Base-by-base conservation (phyloP, 768 basidiomycete species). In the Artomyces pyxidatus region DNA sequence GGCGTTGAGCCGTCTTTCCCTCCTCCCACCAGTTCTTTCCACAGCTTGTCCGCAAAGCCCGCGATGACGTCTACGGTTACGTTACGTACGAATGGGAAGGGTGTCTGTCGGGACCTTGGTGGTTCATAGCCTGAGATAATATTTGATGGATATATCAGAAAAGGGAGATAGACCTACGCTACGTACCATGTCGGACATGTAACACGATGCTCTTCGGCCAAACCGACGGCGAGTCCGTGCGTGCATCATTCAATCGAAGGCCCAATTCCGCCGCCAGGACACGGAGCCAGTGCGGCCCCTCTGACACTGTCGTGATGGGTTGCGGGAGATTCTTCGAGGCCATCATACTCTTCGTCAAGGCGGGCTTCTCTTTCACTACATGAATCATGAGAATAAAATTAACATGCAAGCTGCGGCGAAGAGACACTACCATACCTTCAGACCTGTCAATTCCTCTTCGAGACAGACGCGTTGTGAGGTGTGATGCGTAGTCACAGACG, bases 201-300 rank as follows among this genome's bases (percentile, higher is more conserved):
- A 99, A 67, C 16, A 86, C 90, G 39, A 99, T 71, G 0, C 88
- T 87, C 66, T 90, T 98, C 0, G 96, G 96, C 96, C 95, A 95
- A 7, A 90, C 59, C 37, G 83, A 83, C 0, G 87, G 81, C 12
- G 77, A 76, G 1, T 69, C 66, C 51, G 85, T 76, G 2, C 96
- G 71, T 1, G 88, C 88, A 49, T 97, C 91, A 28, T 78, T 81
- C 28, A 99, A 71, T 42, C 96, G 75, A 8, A 94, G 71, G 6
- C 88, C 81, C 17, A 99, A 74, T 59, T 99, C 96, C 12, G 92
- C 88, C 28, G 92, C 85, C 23, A 98, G 77, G 9, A 98, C 85
- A 9, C 85, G 75, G 40, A 99, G 78, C 96, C 96, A 98, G 48
- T 91, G 89, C 39, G 78, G 73, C 0, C 91, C 94, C 51, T 93